Conservation (phyloP, 1,284 basidiomycete species). For the Moesziomyces sp. region DNA sequence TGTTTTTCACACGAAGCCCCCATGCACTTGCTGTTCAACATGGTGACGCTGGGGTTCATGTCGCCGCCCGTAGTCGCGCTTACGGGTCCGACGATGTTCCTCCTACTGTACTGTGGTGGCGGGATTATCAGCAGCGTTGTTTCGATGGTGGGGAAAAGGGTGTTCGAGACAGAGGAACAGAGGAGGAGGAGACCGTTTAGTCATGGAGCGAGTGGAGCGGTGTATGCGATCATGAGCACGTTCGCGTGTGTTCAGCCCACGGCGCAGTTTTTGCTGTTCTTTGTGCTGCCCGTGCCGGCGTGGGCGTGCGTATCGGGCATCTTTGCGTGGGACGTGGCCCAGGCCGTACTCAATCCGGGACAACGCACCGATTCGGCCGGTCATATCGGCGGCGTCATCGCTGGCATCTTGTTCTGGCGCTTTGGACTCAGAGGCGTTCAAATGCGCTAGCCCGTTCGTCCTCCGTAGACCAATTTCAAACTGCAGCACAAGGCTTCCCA, state of each 20-base stretch:
- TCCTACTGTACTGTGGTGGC: constrained; percentile 79
- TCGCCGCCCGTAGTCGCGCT: constrained; percentile 77
- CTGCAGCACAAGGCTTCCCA: not conserved
- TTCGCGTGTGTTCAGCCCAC: constrained; percentile 78
- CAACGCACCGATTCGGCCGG: constrained; percentile 76
- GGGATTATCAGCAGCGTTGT: constrained; percentile 67
- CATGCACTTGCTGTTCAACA: constrained; percentile 80
- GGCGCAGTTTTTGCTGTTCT: constrained; percentile 81
- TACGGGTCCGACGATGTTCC: constrained; percentile 78
- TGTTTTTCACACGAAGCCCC: constrained; percentile 49
- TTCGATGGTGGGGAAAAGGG: constrained; percentile 74
- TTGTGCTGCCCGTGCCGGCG: constrained; percentile 79
- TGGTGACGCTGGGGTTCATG: constrained; percentile 82
- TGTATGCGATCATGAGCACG: constrained; percentile 75
- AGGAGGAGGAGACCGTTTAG: not conserved
- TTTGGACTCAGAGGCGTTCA: constrained; percentile 23
- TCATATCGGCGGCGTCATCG: constrained; percentile 81
- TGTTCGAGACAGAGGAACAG: not conserved
- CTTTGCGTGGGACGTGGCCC: constrained; percentile 78
- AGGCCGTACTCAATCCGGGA: constrained; percentile 69
- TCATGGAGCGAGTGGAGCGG: constrained; percentile 70
- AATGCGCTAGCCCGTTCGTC: not conserved
- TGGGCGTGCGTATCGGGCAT: constrained; percentile 81
- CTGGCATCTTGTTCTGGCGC: constrained; percentile 71
- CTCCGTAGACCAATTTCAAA: too few species aligned